Evolutionary conservation across 169 alveolate genomes (phyloP).

Genomic region (Eimeria falciformis): DNA sequence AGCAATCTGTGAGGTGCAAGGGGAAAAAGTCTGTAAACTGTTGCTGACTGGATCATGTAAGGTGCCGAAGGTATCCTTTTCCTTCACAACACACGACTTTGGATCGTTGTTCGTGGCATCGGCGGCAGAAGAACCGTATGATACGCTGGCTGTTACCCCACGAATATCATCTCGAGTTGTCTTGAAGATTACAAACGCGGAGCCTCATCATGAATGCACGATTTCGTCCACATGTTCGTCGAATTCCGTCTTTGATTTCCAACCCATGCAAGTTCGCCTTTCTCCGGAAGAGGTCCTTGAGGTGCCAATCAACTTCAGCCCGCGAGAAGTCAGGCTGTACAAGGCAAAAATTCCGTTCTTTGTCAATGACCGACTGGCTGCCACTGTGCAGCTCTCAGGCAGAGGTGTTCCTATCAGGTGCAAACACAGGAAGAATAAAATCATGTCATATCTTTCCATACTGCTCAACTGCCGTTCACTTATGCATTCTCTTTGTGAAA

Average conservation of each 20-base stretch:
- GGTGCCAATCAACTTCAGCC: slow-evolving; percentile 92
- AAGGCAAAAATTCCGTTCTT: slow-evolving; percentile 90
- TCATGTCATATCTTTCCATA: no score
- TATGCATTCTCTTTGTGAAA: no score
- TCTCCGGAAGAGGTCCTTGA: slow-evolving; percentile 87
- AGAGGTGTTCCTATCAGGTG: slow-evolving; percentile 47
- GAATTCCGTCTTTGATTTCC: slow-evolving; percentile 83
- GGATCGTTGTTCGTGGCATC: slow-evolving; percentile 93
- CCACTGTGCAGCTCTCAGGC: slow-evolving; percentile 42
- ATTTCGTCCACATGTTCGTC: slow-evolving; percentile 89
- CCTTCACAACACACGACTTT: slow-evolving; percentile 90
- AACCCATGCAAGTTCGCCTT: slow-evolving; percentile 79
- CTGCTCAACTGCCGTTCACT: no score
- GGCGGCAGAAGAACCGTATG: slow-evolving; percentile 30
- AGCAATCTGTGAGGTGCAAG: slow-evolving; percentile 76
- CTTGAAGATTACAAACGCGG: slow-evolving; percentile 89
- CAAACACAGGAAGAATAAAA: no score
- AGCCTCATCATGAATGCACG: slow-evolving; percentile 89
- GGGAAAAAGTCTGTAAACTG: slow-evolving; percentile 91
- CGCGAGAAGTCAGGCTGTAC: slow-evolving; percentile 90
- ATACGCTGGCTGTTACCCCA: slow-evolving; percentile 25
- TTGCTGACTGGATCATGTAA: slow-evolving; percentile 88
- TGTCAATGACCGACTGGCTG: slow-evolving; percentile 82
- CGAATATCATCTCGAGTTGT: slow-evolving; percentile 75
- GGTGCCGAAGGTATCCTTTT: slow-evolving; percentile 92